These are phyloP conservation scores for Hyaloscypha bicolor DNA, from an alignment of 495 filamentous ascomycete species.

Conservation along the genomic window DNA sequence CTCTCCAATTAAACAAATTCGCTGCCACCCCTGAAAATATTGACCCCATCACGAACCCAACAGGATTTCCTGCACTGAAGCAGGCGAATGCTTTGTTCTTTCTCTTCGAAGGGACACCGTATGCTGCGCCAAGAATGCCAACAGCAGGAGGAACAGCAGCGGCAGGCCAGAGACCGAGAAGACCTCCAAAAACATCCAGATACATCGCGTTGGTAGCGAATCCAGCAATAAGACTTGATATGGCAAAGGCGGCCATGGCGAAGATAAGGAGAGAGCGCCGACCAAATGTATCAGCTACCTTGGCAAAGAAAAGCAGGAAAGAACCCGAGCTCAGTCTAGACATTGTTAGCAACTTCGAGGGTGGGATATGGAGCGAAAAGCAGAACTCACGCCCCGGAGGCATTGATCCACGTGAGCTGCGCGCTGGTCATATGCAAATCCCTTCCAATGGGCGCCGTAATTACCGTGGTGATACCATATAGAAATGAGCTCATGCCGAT, in stretches of 20 bases:
- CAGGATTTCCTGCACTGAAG: conserved; percentile 70
- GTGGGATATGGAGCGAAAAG: background rate
- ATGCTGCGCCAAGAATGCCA: conserved; percentile 65
- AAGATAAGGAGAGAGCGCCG: conserved; percentile 62
- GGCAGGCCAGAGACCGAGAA: conserved; percentile 63
- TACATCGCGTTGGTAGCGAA: conserved; percentile 65
- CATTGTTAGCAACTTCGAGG: background rate
- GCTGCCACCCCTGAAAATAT: conserved; percentile 66
- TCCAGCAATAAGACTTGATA: conserved; percentile 57
- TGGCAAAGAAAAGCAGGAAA: conserved; percentile 68
- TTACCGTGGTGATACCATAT: conserved; percentile 59
- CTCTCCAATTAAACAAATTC: conserved; percentile 64
- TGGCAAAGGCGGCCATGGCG: conserved; percentile 61
- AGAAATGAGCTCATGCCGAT: conserved; percentile 65
- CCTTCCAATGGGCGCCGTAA: conserved; percentile 62
- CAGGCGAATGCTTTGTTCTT: conserved; percentile 74
- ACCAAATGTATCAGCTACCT: conserved; percentile 68
- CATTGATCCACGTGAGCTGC: conserved; percentile 73
- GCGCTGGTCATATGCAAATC: conserved; percentile 68
- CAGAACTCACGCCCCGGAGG: conserved; percentile 55
- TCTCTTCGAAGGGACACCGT: conserved; percentile 60
- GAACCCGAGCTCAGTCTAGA: conserved; percentile 62
- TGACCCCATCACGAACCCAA: conserved; percentile 69
- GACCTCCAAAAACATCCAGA: conserved; percentile 64
- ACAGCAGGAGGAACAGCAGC: conserved; percentile 69